Percentiles rank a stretch among this genome's conserved stretches.
Evolutionary conservation across 1,284 basidiomycete species (phyloP).

Genomic region (Lentinus polychrous): DNA sequence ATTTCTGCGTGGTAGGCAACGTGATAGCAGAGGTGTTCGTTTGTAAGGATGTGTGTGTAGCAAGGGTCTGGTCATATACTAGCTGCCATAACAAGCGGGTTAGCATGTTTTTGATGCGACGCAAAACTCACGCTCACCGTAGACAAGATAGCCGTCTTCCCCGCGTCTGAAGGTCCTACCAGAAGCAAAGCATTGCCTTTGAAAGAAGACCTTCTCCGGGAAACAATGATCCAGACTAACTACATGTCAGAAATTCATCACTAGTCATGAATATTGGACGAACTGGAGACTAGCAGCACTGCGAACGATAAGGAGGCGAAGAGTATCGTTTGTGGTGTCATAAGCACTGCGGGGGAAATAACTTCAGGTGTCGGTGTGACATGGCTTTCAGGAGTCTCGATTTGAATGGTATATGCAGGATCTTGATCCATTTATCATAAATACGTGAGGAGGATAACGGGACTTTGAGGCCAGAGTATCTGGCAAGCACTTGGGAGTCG

Average conservation of each 20-base stretch:
- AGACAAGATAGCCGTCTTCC: constrained; percentile 67
- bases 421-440: background rate
- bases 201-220: constrained; percentile 36
- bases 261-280: constrained; percentile 7
- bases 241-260: constrained; percentile 5
- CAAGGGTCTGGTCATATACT: constrained; percentile 52
- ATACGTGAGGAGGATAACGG: background rate
- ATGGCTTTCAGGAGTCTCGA: background rate
- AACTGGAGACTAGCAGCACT: constrained; percentile 20
- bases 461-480: background rate
- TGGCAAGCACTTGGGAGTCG: too few species aligned
- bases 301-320: constrained; percentile 21
- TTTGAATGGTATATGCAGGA: background rate
- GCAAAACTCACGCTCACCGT: constrained; percentile 36
- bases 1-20: constrained; percentile 31
- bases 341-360: constrained; percentile 14
- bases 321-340: constrained; percentile 19
- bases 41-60: constrained; percentile 71
- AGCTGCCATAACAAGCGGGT: constrained; percentile 35
- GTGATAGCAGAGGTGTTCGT: constrained; percentile 47
- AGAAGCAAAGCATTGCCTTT: constrained; percentile 55
- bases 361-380: constrained; percentile 14
- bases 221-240: constrained; percentile 31
- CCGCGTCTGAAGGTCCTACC: constrained; percentile 63
- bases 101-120: constrained; percentile 19